phyloP scores from a whole-genome alignment of 768 basidiomycete species.

The Serendipita sp. region DNA sequence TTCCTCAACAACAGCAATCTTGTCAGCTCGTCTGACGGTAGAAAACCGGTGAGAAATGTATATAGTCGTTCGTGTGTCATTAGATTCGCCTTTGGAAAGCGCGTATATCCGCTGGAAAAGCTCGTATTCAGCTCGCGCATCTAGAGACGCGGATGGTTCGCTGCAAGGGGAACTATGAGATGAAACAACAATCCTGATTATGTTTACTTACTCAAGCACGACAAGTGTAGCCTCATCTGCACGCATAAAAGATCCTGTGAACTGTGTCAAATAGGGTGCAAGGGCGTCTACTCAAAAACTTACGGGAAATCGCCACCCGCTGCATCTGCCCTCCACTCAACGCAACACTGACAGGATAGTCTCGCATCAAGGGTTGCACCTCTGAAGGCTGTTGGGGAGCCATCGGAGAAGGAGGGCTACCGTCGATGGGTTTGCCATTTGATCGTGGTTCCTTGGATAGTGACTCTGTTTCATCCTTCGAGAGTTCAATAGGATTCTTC shows the following conservation, averaged over 20 bases:
- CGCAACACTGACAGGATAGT: background rate
- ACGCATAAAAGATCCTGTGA: constrained; percentile 52
- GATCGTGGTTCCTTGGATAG: too few relatives aligned
- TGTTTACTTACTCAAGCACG: constrained; percentile 60
- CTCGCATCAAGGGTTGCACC: too few relatives aligned
- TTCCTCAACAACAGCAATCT: constrained; percentile 15
- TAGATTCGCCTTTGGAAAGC: constrained; percentile 10
- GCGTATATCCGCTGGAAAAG: constrained; percentile 18
- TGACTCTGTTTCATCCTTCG: too few relatives aligned
- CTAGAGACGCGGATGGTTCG: constrained; percentile 19
- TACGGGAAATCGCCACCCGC: constrained; percentile 63
- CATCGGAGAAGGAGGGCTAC: background rate
- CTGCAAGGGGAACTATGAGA: constrained; percentile 7
- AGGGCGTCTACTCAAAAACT: background rate
- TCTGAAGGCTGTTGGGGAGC: background rate
- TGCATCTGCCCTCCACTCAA: constrained; percentile 46
- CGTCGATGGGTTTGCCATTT: too few relatives aligned
- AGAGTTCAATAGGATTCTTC: too few relatives aligned
- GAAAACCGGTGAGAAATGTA: constrained; percentile 17
- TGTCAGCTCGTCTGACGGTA: constrained; percentile 16
- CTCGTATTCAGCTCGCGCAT: constrained; percentile 17
- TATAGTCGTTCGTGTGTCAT: constrained; percentile 13
- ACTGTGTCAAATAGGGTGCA: background rate
- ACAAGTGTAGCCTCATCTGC: constrained; percentile 56
- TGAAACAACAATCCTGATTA: background rate